Evolutionary conservation across 2,329 filamentous ascomycete genomes (phyloP).

Genomic region (Microdochium paspali): DNA sequence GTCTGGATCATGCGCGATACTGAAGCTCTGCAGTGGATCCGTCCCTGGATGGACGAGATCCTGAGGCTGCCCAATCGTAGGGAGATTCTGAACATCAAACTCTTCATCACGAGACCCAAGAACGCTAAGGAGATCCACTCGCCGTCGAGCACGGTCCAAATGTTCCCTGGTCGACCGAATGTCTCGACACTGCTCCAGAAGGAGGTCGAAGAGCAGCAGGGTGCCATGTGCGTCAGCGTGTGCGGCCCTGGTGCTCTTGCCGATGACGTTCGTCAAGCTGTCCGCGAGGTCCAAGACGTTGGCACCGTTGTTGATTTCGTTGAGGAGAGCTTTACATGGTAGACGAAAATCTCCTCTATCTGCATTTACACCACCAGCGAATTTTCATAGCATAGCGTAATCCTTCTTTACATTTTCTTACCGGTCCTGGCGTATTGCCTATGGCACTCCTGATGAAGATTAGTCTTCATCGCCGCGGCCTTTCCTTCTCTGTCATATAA

Average conservation of each 20-base stretch:
- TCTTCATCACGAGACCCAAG: conserved; percentile 84
- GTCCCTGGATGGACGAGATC: conserved; percentile 71
- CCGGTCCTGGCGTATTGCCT: too few species aligned
- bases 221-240: conserved; percentile 80
- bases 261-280: conserved; percentile 65
- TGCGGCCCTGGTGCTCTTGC: conserved; percentile 68
- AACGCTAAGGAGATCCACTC: conserved; percentile 74
- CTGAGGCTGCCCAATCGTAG: conserved; percentile 71
- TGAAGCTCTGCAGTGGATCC: conserved; percentile 86
- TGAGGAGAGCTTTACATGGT: conserved; percentile 69
- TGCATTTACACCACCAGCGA: not conserved
- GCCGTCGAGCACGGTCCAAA: conserved; percentile 72
- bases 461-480: too few species aligned
- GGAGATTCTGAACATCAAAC: conserved; percentile 74
- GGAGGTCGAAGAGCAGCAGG: conserved; percentile 73
- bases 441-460: too few species aligned
- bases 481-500: too few species aligned
- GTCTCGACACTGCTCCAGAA: conserved; percentile 68
- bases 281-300: conserved; percentile 51
- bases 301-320: conserved; percentile 60
- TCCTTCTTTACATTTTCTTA: too few species aligned
- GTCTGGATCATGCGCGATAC: conserved; percentile 90
- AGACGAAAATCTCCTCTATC: conserved; percentile 6
- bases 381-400: not conserved
- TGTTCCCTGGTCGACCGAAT: conserved; percentile 85